phyloP scores from a whole-genome alignment of 208 protist genomes.

The Novymonas esmeraldas region DNA sequence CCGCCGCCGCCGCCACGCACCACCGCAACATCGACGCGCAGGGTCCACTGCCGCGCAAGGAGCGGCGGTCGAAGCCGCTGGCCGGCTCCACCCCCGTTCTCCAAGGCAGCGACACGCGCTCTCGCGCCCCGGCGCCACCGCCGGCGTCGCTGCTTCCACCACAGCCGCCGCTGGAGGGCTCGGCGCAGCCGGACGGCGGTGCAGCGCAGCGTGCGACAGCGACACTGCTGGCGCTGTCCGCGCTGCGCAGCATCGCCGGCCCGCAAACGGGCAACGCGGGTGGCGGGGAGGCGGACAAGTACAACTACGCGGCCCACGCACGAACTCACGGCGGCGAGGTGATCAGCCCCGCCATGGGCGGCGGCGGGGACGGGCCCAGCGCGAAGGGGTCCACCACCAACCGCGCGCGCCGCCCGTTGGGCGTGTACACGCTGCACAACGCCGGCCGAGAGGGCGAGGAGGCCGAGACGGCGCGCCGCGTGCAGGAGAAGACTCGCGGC shows the following conservation, averaged over 20 bases:
- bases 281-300: constrained; percentile 1
- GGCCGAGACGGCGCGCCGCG: not conserved
- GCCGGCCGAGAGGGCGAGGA: not conserved
- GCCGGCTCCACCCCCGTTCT: not conserved
- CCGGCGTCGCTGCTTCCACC: too few relatives aligned
- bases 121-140: not conserved
- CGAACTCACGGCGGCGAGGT: not conserved
- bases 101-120: not conserved
- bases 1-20: not conserved
- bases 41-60: constrained; percentile 24
- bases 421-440: constrained; percentile 18
- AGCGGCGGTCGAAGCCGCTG: constrained; percentile 31
- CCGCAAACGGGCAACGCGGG: constrained; percentile 1
- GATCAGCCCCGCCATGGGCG: not conserved
- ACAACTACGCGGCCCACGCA: not conserved
- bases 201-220: constrained; percentile 19
- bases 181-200: constrained; percentile 2
- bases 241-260: constrained; percentile 16
- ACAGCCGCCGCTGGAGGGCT: constrained; percentile 1
- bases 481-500: not conserved
- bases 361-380: not conserved
- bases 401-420: constrained; percentile 20
- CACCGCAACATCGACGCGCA: constrained; percentile 5
- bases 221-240: constrained; percentile 23
- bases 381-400: not conserved